Conservation (phyloP, 2,329 filamentous ascomycete species). For the Helminthosporium solani region DNA sequence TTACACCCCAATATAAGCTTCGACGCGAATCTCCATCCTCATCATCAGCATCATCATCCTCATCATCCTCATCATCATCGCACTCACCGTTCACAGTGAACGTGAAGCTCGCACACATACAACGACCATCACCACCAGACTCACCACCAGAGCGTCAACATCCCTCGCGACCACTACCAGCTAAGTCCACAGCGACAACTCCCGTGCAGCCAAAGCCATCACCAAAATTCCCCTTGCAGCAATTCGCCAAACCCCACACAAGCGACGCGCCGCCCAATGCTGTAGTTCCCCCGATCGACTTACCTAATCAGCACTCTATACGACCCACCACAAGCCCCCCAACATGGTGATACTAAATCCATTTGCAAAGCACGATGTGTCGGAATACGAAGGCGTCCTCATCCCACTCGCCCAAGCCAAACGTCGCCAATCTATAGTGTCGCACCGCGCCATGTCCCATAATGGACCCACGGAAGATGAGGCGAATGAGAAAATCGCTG, state of each 20-base stretch:
- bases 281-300: not conserved
- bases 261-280: too few species aligned
- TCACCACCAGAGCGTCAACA: conserved; percentile 5
- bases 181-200: conserved; percentile 8
- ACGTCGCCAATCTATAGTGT: conserved; percentile 38
- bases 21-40: too few species aligned
- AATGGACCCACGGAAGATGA: conserved; percentile 23
- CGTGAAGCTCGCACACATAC: conserved; percentile 5
- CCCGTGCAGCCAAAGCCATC: not conserved
- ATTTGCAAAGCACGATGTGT: conserved; percentile 53
- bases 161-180: not conserved
- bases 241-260: not conserved
- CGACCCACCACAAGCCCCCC: conserved; percentile 8
- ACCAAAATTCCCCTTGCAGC: conserved; percentile 13
- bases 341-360: conserved; percentile 49
- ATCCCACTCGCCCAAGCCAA: conserved; percentile 51
- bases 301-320: not conserved
- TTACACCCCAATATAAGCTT: conserved; percentile 24
- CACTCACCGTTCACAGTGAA: conserved; percentile 26
- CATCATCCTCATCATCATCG: too few species aligned
- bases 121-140: conserved; percentile 1
- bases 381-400: conserved; percentile 53
- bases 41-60: too few species aligned
- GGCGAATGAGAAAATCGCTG: conserved; percentile 26
- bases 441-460: conserved; percentile 14